phyloP scores from a whole-genome alignment of 2,329 filamentous ascomycete species.

The Beauveria medogensis region DNA sequence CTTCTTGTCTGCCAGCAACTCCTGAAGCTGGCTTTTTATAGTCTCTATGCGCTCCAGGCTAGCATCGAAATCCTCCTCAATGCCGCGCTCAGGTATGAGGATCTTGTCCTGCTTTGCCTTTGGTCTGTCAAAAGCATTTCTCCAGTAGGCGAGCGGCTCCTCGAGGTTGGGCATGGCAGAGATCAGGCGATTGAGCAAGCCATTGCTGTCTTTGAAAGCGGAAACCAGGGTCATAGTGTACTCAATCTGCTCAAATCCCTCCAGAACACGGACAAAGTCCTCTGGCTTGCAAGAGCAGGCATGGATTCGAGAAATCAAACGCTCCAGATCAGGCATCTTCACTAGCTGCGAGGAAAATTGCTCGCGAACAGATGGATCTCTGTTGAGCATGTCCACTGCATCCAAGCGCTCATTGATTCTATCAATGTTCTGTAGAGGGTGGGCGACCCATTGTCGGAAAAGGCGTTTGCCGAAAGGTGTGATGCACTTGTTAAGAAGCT shows the following conservation, averaged over 20 bases:
- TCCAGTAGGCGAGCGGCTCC: constrained; percentile 73
- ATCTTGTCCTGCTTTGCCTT: constrained; percentile 73
- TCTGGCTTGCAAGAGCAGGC: constrained; percentile 83
- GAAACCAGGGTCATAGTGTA: constrained; percentile 79
- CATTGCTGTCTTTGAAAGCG: constrained; percentile 66
- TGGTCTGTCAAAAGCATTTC: constrained; percentile 77
- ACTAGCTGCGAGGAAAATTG: constrained; percentile 81
- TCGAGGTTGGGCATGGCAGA: constrained; percentile 77
- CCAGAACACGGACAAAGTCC: constrained; percentile 87
- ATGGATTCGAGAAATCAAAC: constrained; percentile 89
- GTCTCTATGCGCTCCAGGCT: constrained; percentile 70
- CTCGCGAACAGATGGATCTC: constrained; percentile 71
- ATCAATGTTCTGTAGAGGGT: constrained; percentile 76
- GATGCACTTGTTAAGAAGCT: constrained; percentile 84
- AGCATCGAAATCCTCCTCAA: constrained; percentile 86
- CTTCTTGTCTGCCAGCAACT: constrained; percentile 63
- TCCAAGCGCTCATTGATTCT: constrained; percentile 92
- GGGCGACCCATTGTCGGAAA: constrained; percentile 95
- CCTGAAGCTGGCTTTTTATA: constrained; percentile 65
- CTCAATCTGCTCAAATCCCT: constrained; percentile 96
- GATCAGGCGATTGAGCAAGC: constrained; percentile 77
- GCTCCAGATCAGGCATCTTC: constrained; percentile 89
- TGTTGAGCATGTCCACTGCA: constrained; percentile 87
- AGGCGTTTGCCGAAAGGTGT: constrained; percentile 96
- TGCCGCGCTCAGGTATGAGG: constrained; percentile 75